Conservation (phyloP, 2,329 filamentous ascomycete species). For the Fusarium incarnatum region DNA sequence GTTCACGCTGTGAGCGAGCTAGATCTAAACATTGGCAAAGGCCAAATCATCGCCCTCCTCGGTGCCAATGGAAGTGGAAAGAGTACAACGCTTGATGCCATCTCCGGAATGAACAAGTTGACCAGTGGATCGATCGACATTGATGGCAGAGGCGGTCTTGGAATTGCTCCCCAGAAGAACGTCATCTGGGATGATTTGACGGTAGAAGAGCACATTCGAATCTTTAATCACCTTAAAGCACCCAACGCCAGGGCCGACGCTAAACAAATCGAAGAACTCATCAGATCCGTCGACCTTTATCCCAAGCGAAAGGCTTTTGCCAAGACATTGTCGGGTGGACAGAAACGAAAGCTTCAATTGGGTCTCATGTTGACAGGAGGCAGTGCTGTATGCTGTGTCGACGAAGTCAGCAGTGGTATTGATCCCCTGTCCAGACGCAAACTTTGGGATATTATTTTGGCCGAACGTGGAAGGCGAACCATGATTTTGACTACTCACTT, state of each 20-base stretch:
- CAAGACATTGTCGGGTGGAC: conserved; percentile 86
- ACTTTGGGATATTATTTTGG: conserved; percentile 93
- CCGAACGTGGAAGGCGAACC: conserved; percentile 83
- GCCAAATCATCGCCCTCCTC: conserved; percentile 86
- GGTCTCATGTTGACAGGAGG: conserved; percentile 97
- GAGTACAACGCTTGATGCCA: conserved; percentile 87
- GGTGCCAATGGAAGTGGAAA: conserved; percentile 94
- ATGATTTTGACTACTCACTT: conserved; percentile 94
- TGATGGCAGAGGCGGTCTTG: conserved; percentile 81
- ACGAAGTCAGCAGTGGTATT: conserved; percentile 89
- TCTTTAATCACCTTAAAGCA: conserved; percentile 87
- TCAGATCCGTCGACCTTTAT: conserved; percentile 78
- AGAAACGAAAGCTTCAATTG: conserved; percentile 91
- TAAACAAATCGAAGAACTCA: conserved; percentile 70
- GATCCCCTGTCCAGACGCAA: conserved; percentile 89
- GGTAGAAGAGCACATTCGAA: conserved; percentile 83
- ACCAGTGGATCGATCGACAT: conserved; percentile 82
- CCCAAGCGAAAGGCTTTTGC: conserved; percentile 78
- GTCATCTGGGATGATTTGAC: conserved; percentile 92
- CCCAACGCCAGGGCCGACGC: conserved; percentile 66
- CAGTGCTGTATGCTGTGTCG: conserved; percentile 87
- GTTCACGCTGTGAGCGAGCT: conserved; percentile 84
- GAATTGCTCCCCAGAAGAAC: conserved; percentile 92
- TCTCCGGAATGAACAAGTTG: conserved; percentile 83
- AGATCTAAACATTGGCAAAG: conserved; percentile 76